These are phyloP conservation scores for Ottelia alismoides DNA, from an alignment of 106 monocot genomes.

Conservation along the genomic window DNA sequence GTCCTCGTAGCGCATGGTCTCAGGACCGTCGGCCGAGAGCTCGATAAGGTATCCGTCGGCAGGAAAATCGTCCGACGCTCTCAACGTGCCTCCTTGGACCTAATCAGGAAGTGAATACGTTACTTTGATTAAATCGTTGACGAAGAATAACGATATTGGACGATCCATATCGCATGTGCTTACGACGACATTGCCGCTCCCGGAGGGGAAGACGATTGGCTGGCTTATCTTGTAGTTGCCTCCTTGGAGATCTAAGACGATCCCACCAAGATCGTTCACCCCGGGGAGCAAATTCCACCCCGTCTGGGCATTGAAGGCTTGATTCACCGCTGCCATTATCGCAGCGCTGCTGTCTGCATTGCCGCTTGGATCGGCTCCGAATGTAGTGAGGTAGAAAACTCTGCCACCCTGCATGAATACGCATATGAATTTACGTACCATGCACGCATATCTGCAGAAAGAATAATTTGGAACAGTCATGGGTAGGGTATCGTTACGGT, in stretches of 20 bases:
- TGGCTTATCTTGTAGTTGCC: slow-evolving; percentile 41
- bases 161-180: background rate
- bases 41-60: slow-evolving; percentile 30
- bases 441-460: background rate
- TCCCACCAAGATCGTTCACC: slow-evolving; percentile 54
- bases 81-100: slow-evolving; percentile 42
- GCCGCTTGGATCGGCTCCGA: slow-evolving; percentile 65
- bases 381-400: slow-evolving; percentile 22
- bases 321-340: slow-evolving; percentile 23
- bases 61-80: slow-evolving; percentile 32
- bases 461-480: background rate
- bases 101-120: background rate
- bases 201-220: slow-evolving; percentile 35
- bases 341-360: slow-evolving; percentile 28
- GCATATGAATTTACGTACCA: background rate
- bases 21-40: slow-evolving; percentile 16
- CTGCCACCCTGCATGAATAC: background rate
- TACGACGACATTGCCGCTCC: slow-evolving; percentile 43
- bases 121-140: background rate
- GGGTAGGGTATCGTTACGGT: background rate
- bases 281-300: slow-evolving; percentile 20
- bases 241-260: slow-evolving; percentile 46
- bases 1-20: slow-evolving; percentile 29
- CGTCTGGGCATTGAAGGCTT: slow-evolving; percentile 18
- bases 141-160: background rate